These are phyloP conservation scores for Diaporthe citrichinensis DNA, from an alignment of 2,329 filamentous ascomycete genomes.

Conservation along the genomic window DNA sequence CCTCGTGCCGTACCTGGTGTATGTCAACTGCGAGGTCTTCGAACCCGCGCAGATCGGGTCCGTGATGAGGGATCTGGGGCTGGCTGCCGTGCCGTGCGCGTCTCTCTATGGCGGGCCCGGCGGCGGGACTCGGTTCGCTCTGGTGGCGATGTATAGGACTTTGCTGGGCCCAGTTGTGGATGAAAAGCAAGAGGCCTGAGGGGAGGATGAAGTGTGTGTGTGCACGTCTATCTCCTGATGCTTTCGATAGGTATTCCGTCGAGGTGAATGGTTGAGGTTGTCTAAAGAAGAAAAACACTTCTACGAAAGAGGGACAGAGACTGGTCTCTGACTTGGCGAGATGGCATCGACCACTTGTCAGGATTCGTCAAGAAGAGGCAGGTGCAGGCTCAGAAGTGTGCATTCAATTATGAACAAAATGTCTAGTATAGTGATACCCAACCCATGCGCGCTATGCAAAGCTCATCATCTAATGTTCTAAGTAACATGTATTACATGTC, in stretches of 20 bases:
- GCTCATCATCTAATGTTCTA: conserved; percentile 13
- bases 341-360: background rate
- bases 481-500: background rate
- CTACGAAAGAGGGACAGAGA: no score
- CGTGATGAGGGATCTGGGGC: conserved; percentile 13
- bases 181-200: background rate
- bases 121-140: conserved; percentile 12
- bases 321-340: background rate
- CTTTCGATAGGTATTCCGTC: background rate
- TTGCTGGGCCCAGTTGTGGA: conserved; percentile 7
- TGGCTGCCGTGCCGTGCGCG: conserved; percentile 37
- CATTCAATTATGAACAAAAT: background rate
- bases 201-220: background rate
- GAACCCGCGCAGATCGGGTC: conserved; percentile 12
- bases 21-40: conserved; percentile 42
- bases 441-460: conserved; percentile 18
- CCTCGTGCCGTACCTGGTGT: conserved; percentile 47
- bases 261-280: background rate
- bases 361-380: background rate
- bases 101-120: conserved; percentile 33
- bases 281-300: background rate
- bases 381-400: background rate
- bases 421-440: conserved; percentile 35
- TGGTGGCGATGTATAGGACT: conserved; percentile 38
- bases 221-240: background rate